These are phyloP conservation scores for Chaetoscypha palmicola DNA, from an alignment of 2,329 filamentous ascomycete species.

Conservation along the genomic window DNA sequence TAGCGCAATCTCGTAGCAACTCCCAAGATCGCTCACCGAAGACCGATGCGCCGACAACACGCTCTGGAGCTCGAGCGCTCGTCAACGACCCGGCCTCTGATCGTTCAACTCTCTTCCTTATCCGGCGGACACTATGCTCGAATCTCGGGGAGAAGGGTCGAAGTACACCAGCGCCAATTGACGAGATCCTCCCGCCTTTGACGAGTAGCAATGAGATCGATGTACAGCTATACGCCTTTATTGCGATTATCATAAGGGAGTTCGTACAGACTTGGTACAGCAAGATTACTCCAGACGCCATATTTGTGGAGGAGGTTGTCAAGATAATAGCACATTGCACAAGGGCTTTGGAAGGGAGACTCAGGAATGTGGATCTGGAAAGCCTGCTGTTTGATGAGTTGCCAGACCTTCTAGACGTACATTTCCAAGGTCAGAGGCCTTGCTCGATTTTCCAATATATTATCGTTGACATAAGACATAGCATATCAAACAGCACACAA, in stretches of 20 bases:
- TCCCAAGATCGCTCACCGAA: slow-evolving; percentile 13
- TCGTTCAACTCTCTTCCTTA: slow-evolving; percentile 69
- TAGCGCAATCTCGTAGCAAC: slow-evolving; percentile 14
- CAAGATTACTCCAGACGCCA: slow-evolving; percentile 84
- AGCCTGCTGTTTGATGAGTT: slow-evolving; percentile 80
- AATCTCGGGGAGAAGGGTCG: slow-evolving; percentile 55
- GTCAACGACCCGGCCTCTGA: slow-evolving; percentile 57
- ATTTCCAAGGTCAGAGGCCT: slow-evolving; percentile 62
- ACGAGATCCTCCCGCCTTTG: slow-evolving; percentile 79
- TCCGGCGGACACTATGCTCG: slow-evolving; percentile 78
- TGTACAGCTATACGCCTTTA: slow-evolving; percentile 83
- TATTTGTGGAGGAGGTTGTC: slow-evolving; percentile 80
- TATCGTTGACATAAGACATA: slow-evolving; percentile 31
- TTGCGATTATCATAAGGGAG: slow-evolving; percentile 82
- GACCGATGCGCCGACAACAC: slow-evolving; percentile 17
- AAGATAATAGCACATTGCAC: slow-evolving; percentile 91
- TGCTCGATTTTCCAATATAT: background rate
- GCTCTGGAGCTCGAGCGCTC: slow-evolving; percentile 29
- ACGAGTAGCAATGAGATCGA: slow-evolving; percentile 94
- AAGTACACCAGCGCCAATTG: slow-evolving; percentile 51
- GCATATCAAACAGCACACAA: slow-evolving; percentile 66
- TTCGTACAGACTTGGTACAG: slow-evolving; percentile 91
- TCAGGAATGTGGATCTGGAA: slow-evolving; percentile 77
- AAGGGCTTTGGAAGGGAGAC: slow-evolving; percentile 74
- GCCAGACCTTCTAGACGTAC: slow-evolving; percentile 70